These are phyloP conservation scores for Colletotrichum gigasporum DNA, from an alignment of 2,329 filamentous ascomycete species.

Conservation along the genomic window DNA sequence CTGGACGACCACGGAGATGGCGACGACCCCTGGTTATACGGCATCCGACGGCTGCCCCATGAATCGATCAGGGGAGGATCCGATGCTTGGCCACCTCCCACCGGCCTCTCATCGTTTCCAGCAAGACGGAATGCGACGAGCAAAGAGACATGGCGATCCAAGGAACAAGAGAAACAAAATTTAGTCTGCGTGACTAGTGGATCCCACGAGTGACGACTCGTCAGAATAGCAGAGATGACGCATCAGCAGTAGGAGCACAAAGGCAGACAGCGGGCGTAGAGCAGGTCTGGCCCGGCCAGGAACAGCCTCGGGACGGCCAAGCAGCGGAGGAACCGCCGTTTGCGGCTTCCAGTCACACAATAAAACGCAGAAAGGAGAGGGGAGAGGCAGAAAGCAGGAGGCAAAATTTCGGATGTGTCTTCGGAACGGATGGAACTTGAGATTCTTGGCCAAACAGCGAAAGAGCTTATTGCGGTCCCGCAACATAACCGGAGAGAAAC, in stretches of 20 bases:
- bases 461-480: not conserved
- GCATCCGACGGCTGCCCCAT: not conserved
- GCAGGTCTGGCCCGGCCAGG: slow-evolving; percentile 7
- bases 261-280: slow-evolving; percentile 2
- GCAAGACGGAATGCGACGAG: not conserved
- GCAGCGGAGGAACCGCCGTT: slow-evolving; percentile 10
- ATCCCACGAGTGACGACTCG: not conserved
- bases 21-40: not conserved
- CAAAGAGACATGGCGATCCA: not conserved
- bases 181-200: not conserved
- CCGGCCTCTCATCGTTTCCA: not conserved
- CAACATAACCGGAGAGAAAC: not conserved
- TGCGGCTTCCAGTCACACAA: slow-evolving; percentile 10
- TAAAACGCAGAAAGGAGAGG: too few relatives aligned
- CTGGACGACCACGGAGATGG: not conserved
- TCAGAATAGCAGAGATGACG: not conserved
- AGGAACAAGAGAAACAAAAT: not conserved
- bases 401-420: not conserved
- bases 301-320: not conserved
- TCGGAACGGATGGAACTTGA: not conserved
- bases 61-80: not conserved
- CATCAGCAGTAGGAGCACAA: not conserved
- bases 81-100: not conserved
- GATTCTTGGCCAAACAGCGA: not conserved
- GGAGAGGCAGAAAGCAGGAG: too few relatives aligned